Evolutionary conservation across 1,284 basidiomycete genomes (phyloP).

Genomic region (Pseudozyma hubeiensis): DNA sequence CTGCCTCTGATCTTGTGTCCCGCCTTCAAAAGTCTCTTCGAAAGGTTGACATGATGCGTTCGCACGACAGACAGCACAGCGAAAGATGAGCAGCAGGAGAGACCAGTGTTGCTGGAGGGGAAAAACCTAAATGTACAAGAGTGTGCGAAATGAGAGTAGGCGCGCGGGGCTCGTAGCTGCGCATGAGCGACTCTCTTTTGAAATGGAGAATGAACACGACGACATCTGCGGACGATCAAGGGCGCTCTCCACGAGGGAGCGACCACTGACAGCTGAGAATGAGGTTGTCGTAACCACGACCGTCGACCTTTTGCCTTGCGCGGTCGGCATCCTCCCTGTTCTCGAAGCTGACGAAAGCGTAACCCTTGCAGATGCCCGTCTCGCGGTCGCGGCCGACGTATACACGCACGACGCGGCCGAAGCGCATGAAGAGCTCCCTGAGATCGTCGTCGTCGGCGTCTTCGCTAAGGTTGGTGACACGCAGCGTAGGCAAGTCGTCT

Average conservation of each 20-base stretch:
- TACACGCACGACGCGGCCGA: constrained; percentile 80
- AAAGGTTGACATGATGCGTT: not conserved
- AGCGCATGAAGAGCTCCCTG: constrained; percentile 81
- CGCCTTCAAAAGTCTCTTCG: not conserved
- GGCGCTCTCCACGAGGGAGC: constrained; percentile 65
- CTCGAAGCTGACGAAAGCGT: constrained; percentile 95
- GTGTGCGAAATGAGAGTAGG: constrained; percentile 6
- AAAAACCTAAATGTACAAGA: constrained; percentile 36
- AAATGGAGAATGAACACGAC: not conserved
- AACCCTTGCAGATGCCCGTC: constrained; percentile 94
- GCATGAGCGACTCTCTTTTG: constrained; percentile 13
- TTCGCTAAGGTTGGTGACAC: constrained; percentile 95
- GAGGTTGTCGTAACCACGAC: constrained; percentile 88
- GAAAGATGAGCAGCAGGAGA: constrained; percentile 6
- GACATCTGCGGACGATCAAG: constrained; percentile 20
- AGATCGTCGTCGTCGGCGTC: constrained; percentile 95
- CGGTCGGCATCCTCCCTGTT: constrained; percentile 81
- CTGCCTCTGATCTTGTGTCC: not conserved
- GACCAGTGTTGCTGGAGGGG: constrained; percentile 27
- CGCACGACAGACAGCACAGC: not conserved
- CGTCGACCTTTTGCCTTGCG: constrained; percentile 93
- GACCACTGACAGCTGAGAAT: constrained; percentile 90
- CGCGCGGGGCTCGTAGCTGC: not conserved
- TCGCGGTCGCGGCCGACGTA: constrained; percentile 96
- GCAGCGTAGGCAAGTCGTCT: constrained; percentile 94